Evolutionary conservation across 768 basidiomycete genomes (phyloP).

Genomic region (Ramaria sp.): DNA sequence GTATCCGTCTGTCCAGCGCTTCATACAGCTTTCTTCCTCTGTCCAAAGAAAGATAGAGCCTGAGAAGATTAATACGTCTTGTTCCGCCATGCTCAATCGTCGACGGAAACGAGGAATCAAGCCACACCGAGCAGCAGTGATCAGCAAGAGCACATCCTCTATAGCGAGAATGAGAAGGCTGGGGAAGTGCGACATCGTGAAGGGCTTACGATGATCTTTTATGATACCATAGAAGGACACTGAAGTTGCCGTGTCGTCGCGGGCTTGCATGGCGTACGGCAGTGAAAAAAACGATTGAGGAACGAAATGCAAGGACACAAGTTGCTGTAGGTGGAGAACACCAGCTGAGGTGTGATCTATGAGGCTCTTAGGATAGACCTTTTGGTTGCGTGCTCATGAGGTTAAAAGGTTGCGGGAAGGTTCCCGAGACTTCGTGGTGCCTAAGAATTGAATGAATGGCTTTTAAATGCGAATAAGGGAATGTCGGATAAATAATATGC

Average conservation of each 20-base stretch:
- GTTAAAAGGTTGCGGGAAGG: no score
- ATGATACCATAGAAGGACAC: neutral
- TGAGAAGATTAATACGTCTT: slow-evolving; percentile 36
- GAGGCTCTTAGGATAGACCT: neutral
- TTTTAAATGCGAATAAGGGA: no score
- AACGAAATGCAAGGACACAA: neutral
- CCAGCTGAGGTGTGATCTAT: neutral
- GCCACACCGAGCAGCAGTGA: slow-evolving; percentile 72
- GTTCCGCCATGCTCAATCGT: slow-evolving; percentile 73
- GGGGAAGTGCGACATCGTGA: neutral
- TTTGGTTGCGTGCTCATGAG: no score
- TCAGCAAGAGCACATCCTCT: slow-evolving; percentile 69
- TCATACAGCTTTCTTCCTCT: slow-evolving; percentile 81
- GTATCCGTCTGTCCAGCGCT: slow-evolving; percentile 74
- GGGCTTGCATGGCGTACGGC: neutral
- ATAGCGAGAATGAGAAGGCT: slow-evolving; percentile 27
- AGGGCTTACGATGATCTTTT: neutral
- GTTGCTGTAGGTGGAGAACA: neutral
- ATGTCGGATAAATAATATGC: no score
- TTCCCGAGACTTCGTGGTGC: no score
- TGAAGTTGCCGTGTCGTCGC: neutral
- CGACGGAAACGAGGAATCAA: slow-evolving; percentile 76
- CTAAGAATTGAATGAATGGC: no score
- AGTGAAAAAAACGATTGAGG: neutral
- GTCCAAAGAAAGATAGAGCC: slow-evolving; percentile 67